These are phyloP conservation scores for Alopecurus myosuroides DNA, from an alignment of 176 grass and related monocot genomes.

Conservation along the genomic window DNA sequence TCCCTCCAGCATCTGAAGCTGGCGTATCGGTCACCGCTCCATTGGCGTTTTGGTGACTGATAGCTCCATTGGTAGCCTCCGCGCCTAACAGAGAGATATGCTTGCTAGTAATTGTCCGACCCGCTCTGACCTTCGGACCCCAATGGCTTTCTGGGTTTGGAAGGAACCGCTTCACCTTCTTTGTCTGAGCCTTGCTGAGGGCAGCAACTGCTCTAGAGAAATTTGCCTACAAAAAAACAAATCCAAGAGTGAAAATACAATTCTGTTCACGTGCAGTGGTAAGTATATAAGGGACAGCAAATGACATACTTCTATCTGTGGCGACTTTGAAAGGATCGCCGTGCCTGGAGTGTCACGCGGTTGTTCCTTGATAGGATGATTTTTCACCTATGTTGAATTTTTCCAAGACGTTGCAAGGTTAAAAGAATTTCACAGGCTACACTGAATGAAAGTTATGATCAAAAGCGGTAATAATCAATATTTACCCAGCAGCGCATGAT, in stretches of 20 bases:
- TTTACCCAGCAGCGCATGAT: slow-evolving; percentile 98
- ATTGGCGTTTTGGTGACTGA: slow-evolving; percentile 20
- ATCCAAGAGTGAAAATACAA: not conserved
- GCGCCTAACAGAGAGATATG: slow-evolving; percentile 71
- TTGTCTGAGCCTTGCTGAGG: slow-evolving; percentile 74
- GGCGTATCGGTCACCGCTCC: slow-evolving; percentile 15
- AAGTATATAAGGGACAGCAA: not conserved
- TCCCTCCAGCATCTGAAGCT: slow-evolving; percentile 19
- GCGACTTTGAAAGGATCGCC: slow-evolving; percentile 68
- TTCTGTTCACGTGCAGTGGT: not conserved
- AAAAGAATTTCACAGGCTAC: not conserved
- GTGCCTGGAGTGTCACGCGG: slow-evolving; percentile 52
- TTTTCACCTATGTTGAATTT: slow-evolving; percentile 58
- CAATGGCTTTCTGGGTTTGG: slow-evolving; percentile 90
- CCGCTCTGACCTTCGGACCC: slow-evolving; percentile 89
- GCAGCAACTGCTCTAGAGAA: slow-evolving; percentile 74
- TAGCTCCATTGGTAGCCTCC: slow-evolving; percentile 37
- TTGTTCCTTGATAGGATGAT: slow-evolving; percentile 89
- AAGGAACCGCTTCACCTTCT: slow-evolving; percentile 84
- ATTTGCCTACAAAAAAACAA: slow-evolving; percentile 49
- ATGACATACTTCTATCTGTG: slow-evolving; percentile 59
- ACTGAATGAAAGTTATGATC: not conserved
- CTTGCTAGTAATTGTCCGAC: slow-evolving; percentile 85
- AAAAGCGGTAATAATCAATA: slow-evolving; percentile 4
- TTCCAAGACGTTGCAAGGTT: not conserved